Evolutionary conservation across 2,329 filamentous ascomycete genomes (phyloP).

Genomic region (Aspergillus pseudonomiae): DNA sequence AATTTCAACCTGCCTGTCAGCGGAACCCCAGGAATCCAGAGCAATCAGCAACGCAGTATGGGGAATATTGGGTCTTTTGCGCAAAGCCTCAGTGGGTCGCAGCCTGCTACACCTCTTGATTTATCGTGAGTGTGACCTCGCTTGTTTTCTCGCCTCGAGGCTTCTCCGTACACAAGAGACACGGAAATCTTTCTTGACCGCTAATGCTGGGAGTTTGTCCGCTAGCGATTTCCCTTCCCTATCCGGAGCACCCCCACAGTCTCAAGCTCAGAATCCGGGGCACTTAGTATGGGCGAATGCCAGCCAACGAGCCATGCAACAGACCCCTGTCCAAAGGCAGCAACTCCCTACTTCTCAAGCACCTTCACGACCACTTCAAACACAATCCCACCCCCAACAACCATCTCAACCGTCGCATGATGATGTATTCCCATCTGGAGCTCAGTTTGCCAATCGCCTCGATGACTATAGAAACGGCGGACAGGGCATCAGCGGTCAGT

Average conservation of each 20-base stretch:
- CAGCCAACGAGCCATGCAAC: conserved; percentile 56
- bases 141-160: conserved; percentile 4
- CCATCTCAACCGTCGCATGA: conserved; percentile 52
- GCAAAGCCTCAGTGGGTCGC: conserved; percentile 58
- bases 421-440: conserved; percentile 49
- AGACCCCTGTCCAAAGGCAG: conserved; percentile 57
- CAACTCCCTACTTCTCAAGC: conserved; percentile 50
- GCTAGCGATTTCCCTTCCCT: conserved; percentile 65
- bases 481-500: conserved; percentile 56
- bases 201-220: conserved; percentile 10
- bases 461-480: conserved; percentile 62
- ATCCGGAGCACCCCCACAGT: conserved; percentile 59
- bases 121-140: conserved; percentile 54
- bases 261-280: conserved; percentile 54
- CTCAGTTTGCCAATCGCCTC: conserved; percentile 55
- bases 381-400: conserved; percentile 43
- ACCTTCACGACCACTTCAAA: conserved; percentile 44
- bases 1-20: conserved; percentile 59
- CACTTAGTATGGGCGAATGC: conserved; percentile 62
- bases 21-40: conserved; percentile 55
- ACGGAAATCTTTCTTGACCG: conserved; percentile 5
- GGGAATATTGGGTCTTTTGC: conserved; percentile 58
- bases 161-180: conserved; percentile 5
- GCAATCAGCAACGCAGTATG: conserved; percentile 54
- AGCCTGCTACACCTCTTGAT: conserved; percentile 58